Evolutionary conservation across 2,329 filamentous ascomycete genomes (phyloP).

Genomic region (Magnaporthales sp.): DNA sequence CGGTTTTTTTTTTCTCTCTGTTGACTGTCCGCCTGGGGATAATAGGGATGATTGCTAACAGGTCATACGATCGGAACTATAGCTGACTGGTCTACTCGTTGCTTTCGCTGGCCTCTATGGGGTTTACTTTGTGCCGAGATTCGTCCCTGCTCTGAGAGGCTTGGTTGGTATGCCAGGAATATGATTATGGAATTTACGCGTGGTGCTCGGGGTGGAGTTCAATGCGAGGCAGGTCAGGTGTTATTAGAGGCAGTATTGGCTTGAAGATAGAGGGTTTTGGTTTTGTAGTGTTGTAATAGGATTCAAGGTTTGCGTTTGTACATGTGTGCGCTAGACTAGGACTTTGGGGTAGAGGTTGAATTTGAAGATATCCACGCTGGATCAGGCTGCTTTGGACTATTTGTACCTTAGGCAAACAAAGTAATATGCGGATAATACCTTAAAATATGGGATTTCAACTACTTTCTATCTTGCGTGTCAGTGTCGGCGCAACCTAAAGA

Average conservation of each 20-base stretch:
- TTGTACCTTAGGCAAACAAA: not conserved
- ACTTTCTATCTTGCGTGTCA: not conserved
- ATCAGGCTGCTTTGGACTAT: not conserved
- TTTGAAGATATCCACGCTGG: not conserved
- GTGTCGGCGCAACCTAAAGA: no score
- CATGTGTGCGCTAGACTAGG: not conserved
- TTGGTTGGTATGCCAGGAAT: slow-evolving; percentile 43
- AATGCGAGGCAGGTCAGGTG: not conserved
- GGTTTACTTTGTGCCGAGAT: slow-evolving; percentile 43
- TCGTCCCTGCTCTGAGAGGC: slow-evolving; percentile 34
- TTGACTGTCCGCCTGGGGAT: not conserved
- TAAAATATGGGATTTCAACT: not conserved
- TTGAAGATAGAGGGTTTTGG: not conserved
- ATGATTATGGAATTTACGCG: not conserved
- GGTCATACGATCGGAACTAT: slow-evolving; percentile 16
- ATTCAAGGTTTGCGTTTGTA: not conserved
- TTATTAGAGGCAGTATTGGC: not conserved
- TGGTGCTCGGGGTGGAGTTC: not conserved
- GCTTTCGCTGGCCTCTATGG: slow-evolving; percentile 36
- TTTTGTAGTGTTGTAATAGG: not conserved
- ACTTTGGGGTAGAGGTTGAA: not conserved
- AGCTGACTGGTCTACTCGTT: slow-evolving; percentile 44
- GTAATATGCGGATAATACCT: not conserved
- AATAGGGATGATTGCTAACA: slow-evolving; percentile 9
- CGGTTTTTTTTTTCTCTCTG: not conserved